Conservation (phyloP, 2,329 filamentous ascomycete species). For the Ceratocystis lukuohia region DNA sequence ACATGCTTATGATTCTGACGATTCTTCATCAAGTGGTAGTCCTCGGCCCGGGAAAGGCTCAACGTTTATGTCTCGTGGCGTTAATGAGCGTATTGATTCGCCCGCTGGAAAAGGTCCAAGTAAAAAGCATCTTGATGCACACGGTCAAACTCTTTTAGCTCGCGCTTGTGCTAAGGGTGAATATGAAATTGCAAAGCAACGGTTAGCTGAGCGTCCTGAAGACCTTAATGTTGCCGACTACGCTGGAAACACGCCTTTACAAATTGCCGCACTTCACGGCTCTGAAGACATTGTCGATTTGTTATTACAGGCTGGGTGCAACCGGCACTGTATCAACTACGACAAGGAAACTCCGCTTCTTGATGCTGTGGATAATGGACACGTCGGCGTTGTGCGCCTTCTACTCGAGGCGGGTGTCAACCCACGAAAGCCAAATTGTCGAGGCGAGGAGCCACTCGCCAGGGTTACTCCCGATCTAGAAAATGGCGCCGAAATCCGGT, state of each 20-base stretch:
- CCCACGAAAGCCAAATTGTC: constrained; percentile 78
- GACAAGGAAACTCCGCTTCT: constrained; percentile 88
- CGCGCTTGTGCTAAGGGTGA: constrained; percentile 79
- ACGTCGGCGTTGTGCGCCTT: constrained; percentile 74
- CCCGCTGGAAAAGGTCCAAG: constrained; percentile 56
- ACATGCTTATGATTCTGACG: constrained; percentile 54
- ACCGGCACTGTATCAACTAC: constrained; percentile 63
- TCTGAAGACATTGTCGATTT: constrained; percentile 77
- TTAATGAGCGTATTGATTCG: constrained; percentile 48
- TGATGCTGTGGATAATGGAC: constrained; percentile 91
- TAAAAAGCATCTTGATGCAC: constrained; percentile 82
- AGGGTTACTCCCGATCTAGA: constrained; percentile 63
- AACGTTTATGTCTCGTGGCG: constrained; percentile 41
- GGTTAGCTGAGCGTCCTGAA: constrained; percentile 65
- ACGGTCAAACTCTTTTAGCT: constrained; percentile 82
- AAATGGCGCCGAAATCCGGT: constrained; percentile 66
- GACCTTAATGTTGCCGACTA: constrained; percentile 85
- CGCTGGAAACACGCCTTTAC: constrained; percentile 88
- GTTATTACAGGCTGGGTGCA: constrained; percentile 71
- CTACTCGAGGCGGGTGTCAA: constrained; percentile 80
- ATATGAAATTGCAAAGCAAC: constrained; percentile 61
- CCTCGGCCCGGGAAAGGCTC: constrained; percentile 45
- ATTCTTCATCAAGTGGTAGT: constrained; percentile 48
- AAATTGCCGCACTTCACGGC: constrained; percentile 82
- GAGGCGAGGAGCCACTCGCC: constrained; percentile 82